These are phyloP conservation scores for Zygosaccharomyces sapae DNA, from an alignment of 1,139 yeast genomes.

Conservation along the genomic window DNA sequence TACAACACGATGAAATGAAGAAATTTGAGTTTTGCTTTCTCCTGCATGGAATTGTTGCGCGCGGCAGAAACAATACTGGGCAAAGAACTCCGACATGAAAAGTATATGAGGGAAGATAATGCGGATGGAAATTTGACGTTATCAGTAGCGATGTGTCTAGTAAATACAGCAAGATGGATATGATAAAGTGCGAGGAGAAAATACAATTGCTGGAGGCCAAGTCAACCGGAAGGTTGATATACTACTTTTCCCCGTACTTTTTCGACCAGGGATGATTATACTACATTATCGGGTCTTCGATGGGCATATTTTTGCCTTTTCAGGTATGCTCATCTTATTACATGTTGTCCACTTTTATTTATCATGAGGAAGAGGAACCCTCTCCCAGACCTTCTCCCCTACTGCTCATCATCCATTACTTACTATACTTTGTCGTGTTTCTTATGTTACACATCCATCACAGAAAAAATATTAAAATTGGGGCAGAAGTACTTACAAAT, in stretches of 20 bases:
- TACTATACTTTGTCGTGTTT: not conserved
- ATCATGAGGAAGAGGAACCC: not conserved
- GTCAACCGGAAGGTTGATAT: not conserved
- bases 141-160: not conserved
- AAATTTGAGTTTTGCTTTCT: no score
- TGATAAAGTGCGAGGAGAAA: not conserved
- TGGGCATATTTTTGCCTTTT: not conserved
- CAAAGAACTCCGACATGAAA: not conserved
- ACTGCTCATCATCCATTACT: not conserved
- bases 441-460: not conserved
- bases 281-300: not conserved
- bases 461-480: not conserved
- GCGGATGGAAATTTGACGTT: not conserved
- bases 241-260: not conserved
- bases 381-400: not conserved
- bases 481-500: not conserved
- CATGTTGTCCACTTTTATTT: not conserved
- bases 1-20: no score
- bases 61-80: not conserved
- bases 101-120: not conserved
- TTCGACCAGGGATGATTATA: not conserved
- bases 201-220: not conserved
- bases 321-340: not conserved
- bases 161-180: not conserved
- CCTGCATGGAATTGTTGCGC: constrained; percentile 1